Base-by-base conservation (phyloP, 2,329 filamentous ascomycete genomes). In the Pseudogymnoascus sp. region DNA sequence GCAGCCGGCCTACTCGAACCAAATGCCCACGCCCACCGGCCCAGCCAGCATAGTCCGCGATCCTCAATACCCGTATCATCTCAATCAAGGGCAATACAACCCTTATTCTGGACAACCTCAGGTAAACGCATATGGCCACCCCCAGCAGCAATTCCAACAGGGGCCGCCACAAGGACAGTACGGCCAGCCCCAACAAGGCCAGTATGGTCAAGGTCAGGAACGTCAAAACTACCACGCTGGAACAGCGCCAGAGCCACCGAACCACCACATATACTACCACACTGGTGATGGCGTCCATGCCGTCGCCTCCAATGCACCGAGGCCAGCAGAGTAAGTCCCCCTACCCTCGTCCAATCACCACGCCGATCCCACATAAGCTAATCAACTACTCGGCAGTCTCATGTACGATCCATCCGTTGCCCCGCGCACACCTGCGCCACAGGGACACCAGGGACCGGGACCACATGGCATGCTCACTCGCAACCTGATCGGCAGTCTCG, bases 401-500 rank as follows among this genome's bases (percentile, higher is more conserved):
- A 20, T 53, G 28, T 53, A 53, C 28, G 47, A 53, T 15, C 41
- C 37, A 59, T 65, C 15, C 68, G 66, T 7, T 61, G 65, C 25
- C 66, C 60, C 57, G 6, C n/a, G 28, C 9, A 28, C 5, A 33
- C 9, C 43, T 33, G 25, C 73, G 63, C 85, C 87, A 1, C 85
- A 86, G 37, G 22, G 22, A 5, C 22, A 25, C 1, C 85, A 86
- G 37, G 22, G 22, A 5, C 22, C 3, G 22, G 22, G 22, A 25
- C 22, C 22, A 25, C 3, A 4, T 4, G 90, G 90, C 61, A 95
- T 96, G 90, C 96, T 93, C 71, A 97, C 92, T 0, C 81, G 93
- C 59, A 99, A 97, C 70, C 82, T 99, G 8, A 97, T 99, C 65
- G 94, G 94, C 1, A 96, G 90, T 72, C 78, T 96, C 59, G 87